Evolutionary conservation across 2,329 filamentous ascomycete genomes (phyloP), one percentile per base, ranked within the genome.

Genomic region (Verticillium alfalfae): DNA sequence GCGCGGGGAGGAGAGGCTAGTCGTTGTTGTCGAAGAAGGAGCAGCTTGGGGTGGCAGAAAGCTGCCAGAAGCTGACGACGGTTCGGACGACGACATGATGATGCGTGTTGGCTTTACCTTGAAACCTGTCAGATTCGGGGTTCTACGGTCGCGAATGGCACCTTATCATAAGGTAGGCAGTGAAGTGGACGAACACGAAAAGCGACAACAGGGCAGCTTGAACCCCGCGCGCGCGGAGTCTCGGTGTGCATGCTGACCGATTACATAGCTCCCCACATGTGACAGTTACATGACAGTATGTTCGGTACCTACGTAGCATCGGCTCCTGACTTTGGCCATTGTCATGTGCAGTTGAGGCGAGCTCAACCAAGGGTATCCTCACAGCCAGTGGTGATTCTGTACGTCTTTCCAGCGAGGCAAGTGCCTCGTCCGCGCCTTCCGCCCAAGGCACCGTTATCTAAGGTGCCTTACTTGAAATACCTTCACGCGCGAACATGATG

Each of bases 1-100:
- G 36, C 58, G 10, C n/a, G 58, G 63, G 12, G 55, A 52, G n/a
- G 45, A 52, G n/a, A 52, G 18, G 8, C 16, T 61, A n/a, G 63
- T 56, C n/a, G 56, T 58, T 7, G 62, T 52, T 9, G 59, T 55
- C 13, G 54, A 61, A 9, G 63, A 61, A n/a, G 61, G 18, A n/a
- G 61, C 41, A 1, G 56, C 34, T 31, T 31, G 58, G n/a, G 62
- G 34, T 9, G 62, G 49, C 38, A 57, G 62, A 8, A 41, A 39
- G 54, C 36, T 64, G 54, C 57, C 18, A 22, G 45, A 52, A 13
- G 45, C 61, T n/a, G 60, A 64, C 22, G 62, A 60, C 34, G 49
- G 49, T 13, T 36, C 58, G 18, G 62, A 59, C 26, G 63, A 65
- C 63, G 63, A 65, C 63, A 65, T 65, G 56, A 56, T 15, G 62